Percentiles rank a stretch among this genome's conserved stretches.
phyloP scores from a whole-genome alignment of 106 monocot genomes.

The Phalaenopsis equestris region DNA sequence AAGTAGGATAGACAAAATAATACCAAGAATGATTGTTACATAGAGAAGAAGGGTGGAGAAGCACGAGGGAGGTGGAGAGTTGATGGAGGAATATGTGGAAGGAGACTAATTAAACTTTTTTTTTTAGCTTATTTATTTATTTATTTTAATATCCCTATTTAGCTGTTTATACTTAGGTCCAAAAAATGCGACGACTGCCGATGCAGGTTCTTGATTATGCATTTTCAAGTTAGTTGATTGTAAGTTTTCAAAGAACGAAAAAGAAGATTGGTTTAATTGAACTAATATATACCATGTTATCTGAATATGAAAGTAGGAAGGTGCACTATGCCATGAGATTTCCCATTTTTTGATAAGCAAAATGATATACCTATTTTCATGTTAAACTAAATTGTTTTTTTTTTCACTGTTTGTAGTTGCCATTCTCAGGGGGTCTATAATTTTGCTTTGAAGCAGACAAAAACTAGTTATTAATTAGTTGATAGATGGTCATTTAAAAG shows the following conservation, averaged over 20 bases:
- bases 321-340: background rate
- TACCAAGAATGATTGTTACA: background rate
- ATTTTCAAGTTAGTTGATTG: background rate
- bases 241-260: background rate
- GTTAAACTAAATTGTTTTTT: background rate
- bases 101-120: background rate
- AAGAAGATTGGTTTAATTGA: background rate
- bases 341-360: background rate
- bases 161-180: background rate
- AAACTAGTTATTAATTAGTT: background rate
- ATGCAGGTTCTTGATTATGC: background rate
- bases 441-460: background rate
- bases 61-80: background rate
- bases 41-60: background rate
- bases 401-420: background rate
- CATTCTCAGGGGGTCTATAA: background rate
- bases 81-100: background rate
- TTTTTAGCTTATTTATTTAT: background rate
- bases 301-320: background rate
- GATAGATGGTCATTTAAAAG: background rate
- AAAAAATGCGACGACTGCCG: background rate
- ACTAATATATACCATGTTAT: background rate
- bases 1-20: background rate
- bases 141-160: background rate
- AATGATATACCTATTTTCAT: background rate